phyloP scores from a whole-genome alignment of 108 stramenopile species.

The Stephanodiscus triporus region DNA sequence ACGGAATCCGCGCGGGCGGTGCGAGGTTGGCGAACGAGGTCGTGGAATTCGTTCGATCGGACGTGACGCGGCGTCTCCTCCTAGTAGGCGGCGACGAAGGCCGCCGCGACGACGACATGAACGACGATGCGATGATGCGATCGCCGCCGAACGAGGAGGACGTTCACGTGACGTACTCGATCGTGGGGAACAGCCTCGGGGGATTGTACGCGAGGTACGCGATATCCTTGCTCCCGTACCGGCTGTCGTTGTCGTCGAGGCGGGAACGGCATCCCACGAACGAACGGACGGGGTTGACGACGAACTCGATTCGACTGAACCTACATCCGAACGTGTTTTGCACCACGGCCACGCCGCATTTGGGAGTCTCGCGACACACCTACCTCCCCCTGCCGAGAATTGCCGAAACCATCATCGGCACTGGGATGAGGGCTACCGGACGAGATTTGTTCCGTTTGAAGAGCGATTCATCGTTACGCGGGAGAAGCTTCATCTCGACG shows the following conservation, averaged over 20 bases:
- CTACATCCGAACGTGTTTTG: constrained; percentile 77
- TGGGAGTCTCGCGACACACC: constrained; percentile 79
- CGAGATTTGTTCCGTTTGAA: constrained; percentile 64
- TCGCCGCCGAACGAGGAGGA: constrained; percentile 6
- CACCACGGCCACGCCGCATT: constrained; percentile 87
- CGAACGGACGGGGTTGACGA: background rate
- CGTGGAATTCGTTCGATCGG: constrained; percentile 52
- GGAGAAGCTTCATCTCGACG: background rate
- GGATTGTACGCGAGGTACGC: constrained; percentile 86
- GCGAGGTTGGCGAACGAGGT: constrained; percentile 78
- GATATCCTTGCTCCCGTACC: constrained; percentile 54
- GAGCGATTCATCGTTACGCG: constrained; percentile 10
- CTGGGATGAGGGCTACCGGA: constrained; percentile 67
- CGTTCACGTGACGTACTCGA: constrained; percentile 65
- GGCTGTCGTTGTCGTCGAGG: constrained; percentile 46
- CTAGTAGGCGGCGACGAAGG: background rate
- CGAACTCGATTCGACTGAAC: constrained; percentile 8
- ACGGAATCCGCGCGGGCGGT: constrained; percentile 82
- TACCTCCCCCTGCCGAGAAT: constrained; percentile 77
- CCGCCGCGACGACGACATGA: background rate
- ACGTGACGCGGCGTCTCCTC: constrained; percentile 43
- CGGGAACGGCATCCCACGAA: background rate
- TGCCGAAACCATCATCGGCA: constrained; percentile 66
- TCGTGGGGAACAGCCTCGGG: constrained; percentile 87
- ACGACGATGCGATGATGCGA: constrained; percentile 1